These are phyloP conservation scores for Pseudomassariella vexata DNA, from an alignment of 2,329 filamentous ascomycete species.

Conservation along the genomic window DNA sequence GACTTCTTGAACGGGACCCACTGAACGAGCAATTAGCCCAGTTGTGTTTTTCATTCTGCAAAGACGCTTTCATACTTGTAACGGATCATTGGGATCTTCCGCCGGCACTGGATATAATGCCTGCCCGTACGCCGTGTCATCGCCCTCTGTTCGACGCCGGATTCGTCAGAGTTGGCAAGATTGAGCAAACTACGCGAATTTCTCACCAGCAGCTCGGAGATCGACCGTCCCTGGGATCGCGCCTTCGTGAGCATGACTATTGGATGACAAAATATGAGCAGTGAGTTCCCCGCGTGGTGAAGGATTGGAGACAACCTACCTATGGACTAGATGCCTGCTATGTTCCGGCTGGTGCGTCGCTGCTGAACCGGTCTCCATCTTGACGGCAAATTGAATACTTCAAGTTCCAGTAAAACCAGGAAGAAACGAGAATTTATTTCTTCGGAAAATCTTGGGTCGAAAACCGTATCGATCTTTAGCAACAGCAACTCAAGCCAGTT, in stretches of 20 bases:
- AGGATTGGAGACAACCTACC: not conserved
- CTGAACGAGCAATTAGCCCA: conserved; percentile 20
- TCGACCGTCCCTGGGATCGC: conserved; percentile 20
- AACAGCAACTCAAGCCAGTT: no score
- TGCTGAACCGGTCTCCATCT: no score
- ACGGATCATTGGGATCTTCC: conserved; percentile 55
- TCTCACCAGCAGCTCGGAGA: conserved; percentile 24
- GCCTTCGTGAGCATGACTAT: conserved; percentile 21
- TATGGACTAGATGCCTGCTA: conserved; percentile 5
- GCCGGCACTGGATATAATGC: conserved; percentile 56
- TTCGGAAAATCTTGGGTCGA: no score
- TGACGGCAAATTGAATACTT: no score
- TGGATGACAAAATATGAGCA: not conserved
- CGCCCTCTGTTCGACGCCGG: conserved; percentile 36
- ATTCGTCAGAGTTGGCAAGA: not conserved
- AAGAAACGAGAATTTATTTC: no score
- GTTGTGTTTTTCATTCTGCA: no score
- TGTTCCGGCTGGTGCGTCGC: no score
- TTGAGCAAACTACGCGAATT: not conserved
- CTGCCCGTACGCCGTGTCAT: conserved; percentile 54
- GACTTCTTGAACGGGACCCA: conserved; percentile 52
- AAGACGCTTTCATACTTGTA: conserved; percentile 31
- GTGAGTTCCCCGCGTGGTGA: not conserved
- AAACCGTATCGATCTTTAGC: no score
- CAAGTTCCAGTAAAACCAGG: no score